Conservation (phyloP, 1,284 basidiomycete genomes). For the Apiotrichum domesticum region DNA sequence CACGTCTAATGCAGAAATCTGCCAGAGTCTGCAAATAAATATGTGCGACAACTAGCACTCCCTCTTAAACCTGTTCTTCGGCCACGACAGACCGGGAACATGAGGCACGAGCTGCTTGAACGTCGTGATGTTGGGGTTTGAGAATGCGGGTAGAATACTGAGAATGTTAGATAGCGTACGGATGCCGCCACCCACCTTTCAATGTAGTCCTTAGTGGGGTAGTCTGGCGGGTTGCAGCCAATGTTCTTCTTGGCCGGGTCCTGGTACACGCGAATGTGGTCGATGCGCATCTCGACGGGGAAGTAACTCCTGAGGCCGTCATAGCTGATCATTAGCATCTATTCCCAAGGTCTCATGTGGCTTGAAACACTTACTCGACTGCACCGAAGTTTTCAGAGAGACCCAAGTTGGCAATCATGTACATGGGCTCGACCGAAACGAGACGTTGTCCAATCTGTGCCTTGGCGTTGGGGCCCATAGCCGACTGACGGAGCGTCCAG, state of each 20-base stretch:
- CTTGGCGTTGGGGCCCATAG: conserved; percentile 61
- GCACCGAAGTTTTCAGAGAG: conserved; percentile 70
- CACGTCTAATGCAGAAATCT: no score
- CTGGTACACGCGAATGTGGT: conserved; percentile 47
- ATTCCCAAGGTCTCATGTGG: conserved; percentile 36
- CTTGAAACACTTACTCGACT: conserved; percentile 52
- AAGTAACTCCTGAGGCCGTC: conserved; percentile 1
- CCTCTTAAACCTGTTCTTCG: conserved; percentile 35
- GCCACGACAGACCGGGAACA: conserved; percentile 8
- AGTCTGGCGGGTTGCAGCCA: conserved; percentile 50
- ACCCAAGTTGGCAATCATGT: conserved; percentile 54
- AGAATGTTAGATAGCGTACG: conserved; percentile 7
- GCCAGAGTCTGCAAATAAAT: no score
- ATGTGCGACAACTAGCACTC: conserved; percentile 16
- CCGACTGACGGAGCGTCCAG: conserved; percentile 68
- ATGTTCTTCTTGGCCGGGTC: conserved; percentile 41
- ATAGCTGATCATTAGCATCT: conserved; percentile 14
- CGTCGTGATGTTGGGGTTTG: conserved; percentile 33
- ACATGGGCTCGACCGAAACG: conserved; percentile 77
- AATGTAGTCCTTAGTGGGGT: conserved; percentile 57
- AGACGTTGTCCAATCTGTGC: conserved; percentile 67
- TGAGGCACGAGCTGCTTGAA: conserved; percentile 2
- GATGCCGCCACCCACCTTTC: background rate
- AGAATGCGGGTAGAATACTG: conserved; percentile 29
- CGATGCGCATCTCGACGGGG: conserved; percentile 35